Evolutionary conservation across 345 rosid species (phyloP), one percentile per base, ranked within the genome.

Genomic region (Trapa incisa): DNA sequence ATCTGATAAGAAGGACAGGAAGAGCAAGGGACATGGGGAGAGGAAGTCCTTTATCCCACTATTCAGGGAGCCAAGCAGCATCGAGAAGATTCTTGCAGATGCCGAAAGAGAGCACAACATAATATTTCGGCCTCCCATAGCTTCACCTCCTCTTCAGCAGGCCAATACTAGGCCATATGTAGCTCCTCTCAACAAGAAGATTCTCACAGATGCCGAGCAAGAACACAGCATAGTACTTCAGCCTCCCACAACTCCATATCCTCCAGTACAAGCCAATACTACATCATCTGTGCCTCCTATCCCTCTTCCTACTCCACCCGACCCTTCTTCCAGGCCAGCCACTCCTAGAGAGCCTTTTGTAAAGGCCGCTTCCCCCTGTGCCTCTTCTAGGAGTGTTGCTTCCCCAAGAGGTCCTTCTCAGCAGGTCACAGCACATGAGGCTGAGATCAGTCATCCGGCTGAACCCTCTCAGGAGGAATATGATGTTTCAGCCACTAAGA

Each of bases 81-180:
- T 95, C 45, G 99, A 95, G 79, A 81, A 87, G 79, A 95, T 95
- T 56, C 77, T 95, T 64, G 94, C 82, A 66, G 99, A 95, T 64
- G 99, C 93, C 14, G 99, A 95, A 79, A 78, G 90, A 68, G 99
- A 87, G 70, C 90, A 91, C 58, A 82, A 76, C 39, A 68, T 91
- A 72, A 67, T 78, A 56, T 89, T 87, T 77, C 79, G 87, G 74
- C 97, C 97, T 67, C 96, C 91, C 29, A 76, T 84, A 1, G 85
- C 78, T 75, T 85, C 79, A 45, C 86, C 85, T 58, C 90, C 64
- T 80, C 79, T 74, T 68, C 84, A 78, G 67, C 72, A 84, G 75
- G 77, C 91, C 74, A 87, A 83, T 32, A 79, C 80, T 53, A 71
- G 65, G 61, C 68, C 78, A 36, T 84, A 83, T 66, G 83, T 74